Conservation (phyloP, 1,284 basidiomycete species). For the Rhodotorula sp. region DNA sequence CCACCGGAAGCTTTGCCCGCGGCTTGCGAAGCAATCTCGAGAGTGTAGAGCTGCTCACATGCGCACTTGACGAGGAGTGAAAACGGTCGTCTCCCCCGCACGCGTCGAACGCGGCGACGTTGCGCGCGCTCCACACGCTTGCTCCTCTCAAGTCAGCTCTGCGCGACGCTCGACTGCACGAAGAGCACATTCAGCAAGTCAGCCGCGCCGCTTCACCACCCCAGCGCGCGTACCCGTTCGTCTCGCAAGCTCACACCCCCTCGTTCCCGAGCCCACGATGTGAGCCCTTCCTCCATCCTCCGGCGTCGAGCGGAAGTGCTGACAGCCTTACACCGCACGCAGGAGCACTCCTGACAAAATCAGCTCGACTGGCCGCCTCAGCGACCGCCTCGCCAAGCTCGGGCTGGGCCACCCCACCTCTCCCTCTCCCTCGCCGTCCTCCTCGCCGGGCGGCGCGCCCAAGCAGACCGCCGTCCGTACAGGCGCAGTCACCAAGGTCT, state of each 20-base stretch:
- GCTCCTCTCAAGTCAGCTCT: no score
- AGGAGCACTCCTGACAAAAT: conserved; percentile 5
- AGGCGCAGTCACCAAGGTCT: conserved; percentile 16
- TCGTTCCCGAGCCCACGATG: not conserved
- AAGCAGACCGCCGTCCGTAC: conserved; percentile 1
- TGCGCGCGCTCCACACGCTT: no score
- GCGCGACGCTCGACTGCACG: no score
- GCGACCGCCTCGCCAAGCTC: conserved; percentile 2
- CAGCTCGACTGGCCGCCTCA: conserved; percentile 1
- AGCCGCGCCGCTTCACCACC: not conserved
- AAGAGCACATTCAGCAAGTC: no score
- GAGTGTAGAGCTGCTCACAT: no score
- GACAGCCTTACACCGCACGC: not conserved
- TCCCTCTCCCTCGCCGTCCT: not conserved
- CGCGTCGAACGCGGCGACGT: no score
- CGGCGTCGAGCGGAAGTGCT: no score
- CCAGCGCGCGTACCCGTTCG: no score
- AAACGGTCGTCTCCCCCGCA: no score
- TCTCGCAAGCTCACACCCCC: not conserved
- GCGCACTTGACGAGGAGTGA: no score
- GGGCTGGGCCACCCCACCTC: not conserved
- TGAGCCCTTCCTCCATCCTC: not conserved
- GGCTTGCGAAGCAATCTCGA: no score
- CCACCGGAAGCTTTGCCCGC: no score
- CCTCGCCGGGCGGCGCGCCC: not conserved